phyloP scores from a whole-genome alignment of 2,329 filamentous ascomycete genomes.

The Fusarium equiseti region DNA sequence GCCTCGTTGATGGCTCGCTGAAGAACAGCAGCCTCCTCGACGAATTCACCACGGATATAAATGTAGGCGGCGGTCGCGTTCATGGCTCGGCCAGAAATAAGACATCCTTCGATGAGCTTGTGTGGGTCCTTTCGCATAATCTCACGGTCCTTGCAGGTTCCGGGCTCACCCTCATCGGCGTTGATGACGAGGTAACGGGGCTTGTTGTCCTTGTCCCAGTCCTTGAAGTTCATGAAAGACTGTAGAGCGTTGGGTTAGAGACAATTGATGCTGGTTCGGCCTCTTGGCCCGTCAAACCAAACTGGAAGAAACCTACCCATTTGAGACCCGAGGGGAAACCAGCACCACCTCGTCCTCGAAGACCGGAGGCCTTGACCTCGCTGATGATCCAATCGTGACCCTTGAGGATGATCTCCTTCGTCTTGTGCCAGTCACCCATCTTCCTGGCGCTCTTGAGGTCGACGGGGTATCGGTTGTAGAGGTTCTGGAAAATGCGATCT shows the following conservation, averaged over 20 bases:
- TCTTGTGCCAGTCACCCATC: conserved; percentile 99
- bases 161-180: conserved; percentile 97
- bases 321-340: conserved; percentile 98
- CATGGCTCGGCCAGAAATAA: conserved; percentile 97
- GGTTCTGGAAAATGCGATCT: conserved; percentile 98
- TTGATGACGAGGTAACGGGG: conserved; percentile 98
- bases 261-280: conserved; percentile 40
- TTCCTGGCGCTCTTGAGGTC: conserved; percentile 96
- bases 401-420: conserved; percentile 97
- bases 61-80: conserved; percentile 99
- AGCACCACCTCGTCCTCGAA: conserved; percentile 95
- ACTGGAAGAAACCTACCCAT: conserved; percentile 77
- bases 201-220: conserved; percentile 97
- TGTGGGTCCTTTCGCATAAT: conserved; percentile 99
- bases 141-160: conserved; percentile 99
- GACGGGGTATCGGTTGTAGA: conserved; percentile 92
- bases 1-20: conserved; percentile 98
- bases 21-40: conserved; percentile 92
- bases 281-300: conserved; percentile 23
- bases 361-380: conserved; percentile 95
- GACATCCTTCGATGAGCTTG: conserved; percentile 97
- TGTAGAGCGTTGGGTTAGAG: conserved; percentile 54
- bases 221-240: conserved; percentile 99
- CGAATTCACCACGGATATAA: conserved; percentile 98
- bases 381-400: conserved; percentile 99